Base-by-base conservation (phyloP, 2,329 filamentous ascomycete genomes). In the Cercospora zeae-maydis region DNA sequence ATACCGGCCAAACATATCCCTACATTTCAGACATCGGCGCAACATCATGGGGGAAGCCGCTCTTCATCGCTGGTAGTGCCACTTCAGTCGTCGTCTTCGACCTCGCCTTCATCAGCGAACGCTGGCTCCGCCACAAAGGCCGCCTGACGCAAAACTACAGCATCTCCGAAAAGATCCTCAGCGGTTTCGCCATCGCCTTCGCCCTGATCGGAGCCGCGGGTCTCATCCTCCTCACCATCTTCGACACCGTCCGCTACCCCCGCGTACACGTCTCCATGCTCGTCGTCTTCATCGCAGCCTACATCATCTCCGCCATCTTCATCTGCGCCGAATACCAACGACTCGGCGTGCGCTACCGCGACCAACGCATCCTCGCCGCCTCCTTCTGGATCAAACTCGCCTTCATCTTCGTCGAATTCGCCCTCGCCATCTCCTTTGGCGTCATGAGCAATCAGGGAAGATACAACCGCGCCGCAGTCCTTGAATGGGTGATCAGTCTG, bases 261-360 rank as follows among this genome's bases (percentile, higher is more conserved):
- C 76, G 69, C 1, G 74, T 90, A 62, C 95, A 99, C 75, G 82
- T 91, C 71, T 80, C 86, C 1, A 96, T 96, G 77, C 79, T 99
- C 36, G 77, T 85, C 0, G 77, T 97, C 57, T 99, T 99, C 76
- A 91, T 97, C 56, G 86, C 77, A 13, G 95, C 92, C 34, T 98
- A 96, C 75, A 80, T 97, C 59, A 74, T 96, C 59, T 91, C 88
- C 4, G 93, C 93, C 61, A 83, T 97, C 69, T 93, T 93, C 77
- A 89, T 93, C 68, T 97, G 93, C 80, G 87, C 86, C 79, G 92
- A 97, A 76, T 97, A 96, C 76, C 89, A 95, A 72, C 87, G 91
- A 2, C 83, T 98, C 1, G 92, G 92, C 27, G 86, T 89, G 58
- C 88, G 89, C 74, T 91, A 93, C 80, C 88, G 88, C 66, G 80